Evolutionary conservation across 2,329 filamentous ascomycete species (phyloP).

Genomic region (Aureobasidium sp.): DNA sequence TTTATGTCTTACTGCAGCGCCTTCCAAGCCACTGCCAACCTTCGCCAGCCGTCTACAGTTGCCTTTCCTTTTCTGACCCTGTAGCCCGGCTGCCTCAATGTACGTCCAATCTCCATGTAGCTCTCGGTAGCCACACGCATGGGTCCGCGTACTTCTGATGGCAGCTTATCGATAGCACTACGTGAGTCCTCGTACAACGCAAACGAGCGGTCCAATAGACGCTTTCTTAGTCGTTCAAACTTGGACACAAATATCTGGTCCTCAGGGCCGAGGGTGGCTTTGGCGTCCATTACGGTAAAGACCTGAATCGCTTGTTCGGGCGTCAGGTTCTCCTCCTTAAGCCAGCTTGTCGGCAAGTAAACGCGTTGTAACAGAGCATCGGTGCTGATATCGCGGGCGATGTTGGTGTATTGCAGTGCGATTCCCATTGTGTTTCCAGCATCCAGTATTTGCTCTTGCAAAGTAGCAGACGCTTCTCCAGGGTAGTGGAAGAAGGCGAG

Average conservation of each 20-base stretch:
- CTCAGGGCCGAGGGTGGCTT: conserved; percentile 10
- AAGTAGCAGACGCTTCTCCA: conserved; percentile 20
- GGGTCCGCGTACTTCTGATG: conserved; percentile 50
- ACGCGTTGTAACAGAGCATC: conserved; percentile 59
- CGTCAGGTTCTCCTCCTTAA: conserved; percentile 47
- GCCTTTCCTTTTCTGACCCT: conserved; percentile 36
- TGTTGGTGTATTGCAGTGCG: conserved; percentile 69
- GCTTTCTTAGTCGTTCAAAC: conserved; percentile 43
- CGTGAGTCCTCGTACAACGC: conserved; percentile 48
- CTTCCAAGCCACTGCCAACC: conserved; percentile 51
- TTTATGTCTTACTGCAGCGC: conserved; percentile 22
- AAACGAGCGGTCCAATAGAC: conserved; percentile 54
- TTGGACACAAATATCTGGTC: conserved; percentile 36
- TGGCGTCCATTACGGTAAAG: conserved; percentile 12
- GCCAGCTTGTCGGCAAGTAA: conserved; percentile 59
- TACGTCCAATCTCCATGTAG: conserved; percentile 66
- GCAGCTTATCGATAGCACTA: conserved; percentile 52
- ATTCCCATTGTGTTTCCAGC: conserved; percentile 60
- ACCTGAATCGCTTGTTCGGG: conserved; percentile 45
- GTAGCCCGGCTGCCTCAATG: conserved; percentile 41
- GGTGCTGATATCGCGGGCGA: conserved; percentile 61
- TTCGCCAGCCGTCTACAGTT: conserved; percentile 38
- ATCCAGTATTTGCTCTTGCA: conserved; percentile 39
- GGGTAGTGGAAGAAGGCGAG: conserved; percentile 54
- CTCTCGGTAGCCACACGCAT: conserved; percentile 64